A percentile compares a stretch with the other conserved stretches of the same genome.
These are phyloP conservation scores for Calonectria henricotiae DNA, from an alignment of 2,329 filamentous ascomycete genomes.

Conservation along the genomic window DNA sequence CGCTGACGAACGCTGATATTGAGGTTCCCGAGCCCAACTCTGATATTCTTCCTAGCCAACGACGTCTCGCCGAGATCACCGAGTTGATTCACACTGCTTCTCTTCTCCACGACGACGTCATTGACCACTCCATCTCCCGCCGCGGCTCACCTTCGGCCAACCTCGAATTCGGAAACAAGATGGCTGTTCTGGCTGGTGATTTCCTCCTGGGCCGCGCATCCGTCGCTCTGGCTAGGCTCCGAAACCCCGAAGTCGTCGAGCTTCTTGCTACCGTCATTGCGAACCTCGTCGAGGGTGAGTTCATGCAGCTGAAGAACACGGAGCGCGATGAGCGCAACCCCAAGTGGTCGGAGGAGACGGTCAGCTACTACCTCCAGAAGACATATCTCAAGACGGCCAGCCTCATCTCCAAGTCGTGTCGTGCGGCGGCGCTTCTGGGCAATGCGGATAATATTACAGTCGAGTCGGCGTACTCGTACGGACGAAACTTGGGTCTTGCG, in stretches of 20 bases:
- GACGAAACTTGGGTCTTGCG: slow-evolving; percentile 92
- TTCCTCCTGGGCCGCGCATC: slow-evolving; percentile 95
- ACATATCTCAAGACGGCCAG: slow-evolving; percentile 98
- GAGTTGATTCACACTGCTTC: slow-evolving; percentile 98
- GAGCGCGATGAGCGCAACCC: slow-evolving; percentile 89
- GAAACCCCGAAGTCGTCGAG: slow-evolving; percentile 95
- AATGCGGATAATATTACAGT: slow-evolving; percentile 84
- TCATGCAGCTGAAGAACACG: slow-evolving; percentile 99
- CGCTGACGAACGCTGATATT: slow-evolving; percentile 61
- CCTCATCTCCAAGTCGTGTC: slow-evolving; percentile 95
- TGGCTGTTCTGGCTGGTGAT: slow-evolving; percentile 98
- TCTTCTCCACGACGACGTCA: slow-evolving; percentile 97
- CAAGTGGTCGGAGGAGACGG: slow-evolving; percentile 87
- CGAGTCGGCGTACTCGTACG: slow-evolving; percentile 92
- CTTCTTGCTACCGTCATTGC: slow-evolving; percentile 96
- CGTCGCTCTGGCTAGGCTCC: slow-evolving; percentile 89
- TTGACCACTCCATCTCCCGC: slow-evolving; percentile 90
- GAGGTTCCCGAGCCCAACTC: slow-evolving; percentile 62
- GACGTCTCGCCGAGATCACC: slow-evolving; percentile 94
- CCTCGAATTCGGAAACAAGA: slow-evolving; percentile 97
- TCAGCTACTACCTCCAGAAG: slow-evolving; percentile 97
- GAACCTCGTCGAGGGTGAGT: slow-evolving; percentile 97
- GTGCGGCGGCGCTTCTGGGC: slow-evolving; percentile 89
- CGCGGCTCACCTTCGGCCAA: slow-evolving; percentile 92
- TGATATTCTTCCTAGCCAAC: slow-evolving; percentile 92